Base-by-base conservation (phyloP, 345 rosid species). In the Corchorus olitorius region DNA sequence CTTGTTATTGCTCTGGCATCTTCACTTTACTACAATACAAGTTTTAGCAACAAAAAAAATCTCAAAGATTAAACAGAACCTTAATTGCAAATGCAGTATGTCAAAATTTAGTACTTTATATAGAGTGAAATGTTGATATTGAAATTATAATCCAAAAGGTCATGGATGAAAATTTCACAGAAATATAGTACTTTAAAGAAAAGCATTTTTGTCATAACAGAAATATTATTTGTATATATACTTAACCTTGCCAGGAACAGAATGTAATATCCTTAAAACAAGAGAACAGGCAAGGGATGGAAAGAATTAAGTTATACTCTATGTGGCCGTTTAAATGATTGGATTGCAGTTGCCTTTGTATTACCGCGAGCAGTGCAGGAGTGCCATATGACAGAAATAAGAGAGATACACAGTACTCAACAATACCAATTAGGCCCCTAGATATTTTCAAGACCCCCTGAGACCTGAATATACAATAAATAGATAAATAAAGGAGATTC, bases 401-500 rank as follows among this genome's bases (percentile, higher is more conserved):
- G 20, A 33, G 53, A 27, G 37, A 19, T 35, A 16, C 52, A 16
- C 7, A 34, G 6, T 11, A 20, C 52, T 53, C 35, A 58, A 49
- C 58, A 59, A 68, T 34, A 53, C 73, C 77, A 70, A 34, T 37
- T 70, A 14, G 10, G 33, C 70, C 70, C 17, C 60, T 5, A 17
- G 6, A 62, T 41, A 48, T 37, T 55, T 27, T 37, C 15, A 49
- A 68, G 22, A 37, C 46, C 53, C 58, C 66, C 60, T 74, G 50
- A 72, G 19, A 72, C 50, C 6, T 39, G 20, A 56, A 41, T 45
- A 56, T 59, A 72, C 56, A 8, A 45, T 41, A 59, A 45, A 56
- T 39, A 58, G 10, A 73, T 41, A 14, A 73, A 39, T n/a, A 73
- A 39, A 33, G 43, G 45, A 71, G 58, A 60, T 48, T 52, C 65